Percentiles rank a stretch among this genome's conserved stretches.
phyloP scores from a whole-genome alignment of 2,329 filamentous ascomycete genomes.

The Colletotrichum tropicicola region DNA sequence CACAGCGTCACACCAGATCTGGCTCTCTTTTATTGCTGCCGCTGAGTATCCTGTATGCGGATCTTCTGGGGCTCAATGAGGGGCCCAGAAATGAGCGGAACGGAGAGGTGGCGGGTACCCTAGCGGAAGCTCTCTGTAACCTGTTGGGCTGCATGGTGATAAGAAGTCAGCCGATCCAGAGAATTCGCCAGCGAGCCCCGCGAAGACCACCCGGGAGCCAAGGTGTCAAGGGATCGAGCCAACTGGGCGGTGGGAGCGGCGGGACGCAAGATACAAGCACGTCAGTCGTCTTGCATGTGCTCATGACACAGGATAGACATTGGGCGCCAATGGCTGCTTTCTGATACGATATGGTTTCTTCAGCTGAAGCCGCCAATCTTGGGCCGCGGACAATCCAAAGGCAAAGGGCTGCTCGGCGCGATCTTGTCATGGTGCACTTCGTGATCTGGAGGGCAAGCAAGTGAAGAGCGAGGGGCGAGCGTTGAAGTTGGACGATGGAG shows the following conservation, averaged over 20 bases:
- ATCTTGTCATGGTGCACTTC: neutral
- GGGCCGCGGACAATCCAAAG: neutral
- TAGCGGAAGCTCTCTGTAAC: neutral
- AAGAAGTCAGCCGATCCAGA: constrained; percentile 9
- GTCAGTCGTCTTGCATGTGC: constrained; percentile 22
- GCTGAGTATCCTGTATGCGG: constrained; percentile 7
- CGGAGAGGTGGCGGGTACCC: neutral
- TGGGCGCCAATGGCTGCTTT: constrained; percentile 17
- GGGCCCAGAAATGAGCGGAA: neutral
- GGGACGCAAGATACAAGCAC: constrained; percentile 23
- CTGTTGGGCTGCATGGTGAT: constrained; percentile 13
- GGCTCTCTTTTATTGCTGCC: neutral
- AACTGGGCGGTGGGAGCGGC: constrained; percentile 1
- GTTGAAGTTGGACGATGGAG: constrained; percentile 16
- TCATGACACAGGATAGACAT: constrained; percentile 27
- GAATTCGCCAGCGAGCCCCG: constrained; percentile 10
- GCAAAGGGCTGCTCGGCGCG: neutral
- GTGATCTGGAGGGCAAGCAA: constrained; percentile 2
- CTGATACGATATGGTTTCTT: constrained; percentile 23
- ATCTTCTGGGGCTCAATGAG: constrained; percentile 3
- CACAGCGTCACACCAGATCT: constrained; percentile 24
- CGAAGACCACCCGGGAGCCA: constrained; percentile 1
- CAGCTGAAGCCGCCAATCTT: constrained; percentile 13
- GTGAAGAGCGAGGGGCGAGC: neutral
- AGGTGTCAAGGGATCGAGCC: constrained; percentile 26